These are phyloP conservation scores for Theileria equi DNA, from an alignment of 169 alveolate species.

Conservation along the genomic window DNA sequence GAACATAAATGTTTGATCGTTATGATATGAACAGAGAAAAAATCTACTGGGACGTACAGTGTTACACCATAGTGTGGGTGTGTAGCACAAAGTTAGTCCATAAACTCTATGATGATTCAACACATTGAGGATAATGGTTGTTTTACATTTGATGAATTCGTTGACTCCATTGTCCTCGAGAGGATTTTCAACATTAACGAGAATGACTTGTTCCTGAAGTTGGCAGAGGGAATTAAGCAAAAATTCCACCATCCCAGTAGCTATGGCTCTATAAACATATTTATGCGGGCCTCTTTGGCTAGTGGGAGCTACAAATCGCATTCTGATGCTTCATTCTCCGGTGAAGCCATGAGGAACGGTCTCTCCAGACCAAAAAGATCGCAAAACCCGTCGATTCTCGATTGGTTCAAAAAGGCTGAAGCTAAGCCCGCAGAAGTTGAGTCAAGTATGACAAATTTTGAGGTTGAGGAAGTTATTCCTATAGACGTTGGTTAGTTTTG, in stretches of 20 bases:
- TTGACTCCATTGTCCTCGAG: conserved; percentile 28
- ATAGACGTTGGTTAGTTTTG: conserved; percentile 4
- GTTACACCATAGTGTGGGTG: background rate
- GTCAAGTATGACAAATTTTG: background rate
- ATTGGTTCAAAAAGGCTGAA: conserved; percentile 51
- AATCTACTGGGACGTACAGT: background rate
- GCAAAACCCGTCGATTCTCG: conserved; percentile 13
- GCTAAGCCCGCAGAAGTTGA: conserved; percentile 8
- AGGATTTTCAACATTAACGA: conserved; percentile 36
- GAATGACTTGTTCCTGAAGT: conserved; percentile 14
- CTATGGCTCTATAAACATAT: conserved; percentile 1
- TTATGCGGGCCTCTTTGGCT: conserved; percentile 15
- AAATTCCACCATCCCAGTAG: conserved; percentile 1
- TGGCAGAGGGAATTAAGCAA: conserved; percentile 20
- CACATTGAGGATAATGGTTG: conserved; percentile 14
- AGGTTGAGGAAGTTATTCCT: background rate
- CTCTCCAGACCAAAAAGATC: conserved; percentile 2
- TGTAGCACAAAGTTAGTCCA: background rate
- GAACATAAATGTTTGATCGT: too few relatives aligned
- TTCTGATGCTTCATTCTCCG: background rate
- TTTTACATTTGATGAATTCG: conserved; percentile 29
- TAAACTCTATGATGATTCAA: conserved; percentile 8
- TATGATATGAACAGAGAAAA: too few relatives aligned
- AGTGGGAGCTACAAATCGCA: conserved; percentile 16
- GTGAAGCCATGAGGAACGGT: background rate